Evolutionary conservation across 2,329 filamentous ascomycete genomes (phyloP), one percentile per base, ranked within the genome.

Genomic region (Graphiopsis chlorocephala): DNA sequence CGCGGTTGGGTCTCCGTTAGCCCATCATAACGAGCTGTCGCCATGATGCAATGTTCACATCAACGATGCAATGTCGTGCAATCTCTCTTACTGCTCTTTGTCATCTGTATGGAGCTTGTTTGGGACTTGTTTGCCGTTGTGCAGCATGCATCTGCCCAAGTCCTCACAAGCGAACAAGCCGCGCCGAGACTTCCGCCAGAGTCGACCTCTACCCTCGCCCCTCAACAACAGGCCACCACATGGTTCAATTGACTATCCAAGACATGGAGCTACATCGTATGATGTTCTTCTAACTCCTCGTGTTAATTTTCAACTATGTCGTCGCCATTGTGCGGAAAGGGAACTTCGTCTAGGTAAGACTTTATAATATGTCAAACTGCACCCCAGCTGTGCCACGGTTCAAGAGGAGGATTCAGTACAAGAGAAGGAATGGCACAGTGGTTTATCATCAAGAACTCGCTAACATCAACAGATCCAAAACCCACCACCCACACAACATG

Each of bases 181-280:
- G 38, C 35, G 60, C 60, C 60, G 56, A 63, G 60, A 56, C 50
- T 14, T 29, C 17, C 42, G 57, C 26, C 17, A 11, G 26, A 6
- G 15, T 38, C 59, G 14, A 28, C 47, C 45, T 35, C 42, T 65
- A 35, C 48, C 60, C 31, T 60, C 29, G 48, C 67, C 28, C 52
- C 38, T 20, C 56, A 55, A 65, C 42, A 61, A 67, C 67, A 59
- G 53, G 50, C 52, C 45, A 31, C 38, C 17, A 63, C 17, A 67
- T 53, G 35, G 56, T 64, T 26, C 48, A 61, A 50, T 58, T 15
- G 14, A 58, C 23, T 28, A 50, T 57, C 20, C 8, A 58, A 63
- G 3, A 61, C 61, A 63, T 61, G 58, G 65, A 66, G 63, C 33
- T 61, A 53, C 58, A 61, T 68, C 48, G n/a, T 17, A 28, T 56